These are phyloP conservation scores for Crucihimalaya himalaica DNA, from an alignment of 345 rosid species.

Conservation along the genomic window DNA sequence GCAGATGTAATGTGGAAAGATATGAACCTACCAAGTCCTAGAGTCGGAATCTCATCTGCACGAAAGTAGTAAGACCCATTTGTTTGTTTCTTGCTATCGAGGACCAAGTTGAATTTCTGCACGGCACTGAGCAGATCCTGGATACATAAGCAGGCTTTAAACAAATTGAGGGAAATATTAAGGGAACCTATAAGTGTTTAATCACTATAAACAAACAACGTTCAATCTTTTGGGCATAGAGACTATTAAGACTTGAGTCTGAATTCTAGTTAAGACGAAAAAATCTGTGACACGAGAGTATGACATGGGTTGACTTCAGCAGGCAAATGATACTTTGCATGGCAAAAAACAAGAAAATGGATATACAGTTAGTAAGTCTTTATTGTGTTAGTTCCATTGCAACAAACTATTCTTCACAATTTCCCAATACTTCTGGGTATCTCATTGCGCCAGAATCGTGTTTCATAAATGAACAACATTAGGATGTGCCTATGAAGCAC, in stretches of 20 bases:
- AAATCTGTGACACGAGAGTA: neutral
- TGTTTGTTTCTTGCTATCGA: constrained; percentile 49
- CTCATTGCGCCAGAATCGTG: constrained; percentile 4
- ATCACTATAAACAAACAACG: neutral
- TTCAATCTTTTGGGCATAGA: neutral
- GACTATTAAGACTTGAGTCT: neutral
- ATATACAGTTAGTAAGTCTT: neutral
- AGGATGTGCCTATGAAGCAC: neutral
- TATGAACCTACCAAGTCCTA: constrained; percentile 58
- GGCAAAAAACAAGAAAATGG: neutral
- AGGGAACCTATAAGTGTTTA: neutral
- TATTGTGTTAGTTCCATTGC: neutral
- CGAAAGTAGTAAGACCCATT: constrained; percentile 49
- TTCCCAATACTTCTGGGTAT: neutral
- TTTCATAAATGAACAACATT: neutral
- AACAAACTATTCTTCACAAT: neutral
- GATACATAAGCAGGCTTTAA: constrained; percentile 9
- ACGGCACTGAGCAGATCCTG: constrained; percentile 78
- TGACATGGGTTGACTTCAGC: neutral
- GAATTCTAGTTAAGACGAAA: neutral
- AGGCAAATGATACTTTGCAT: neutral
- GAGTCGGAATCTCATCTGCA: constrained; percentile 67
- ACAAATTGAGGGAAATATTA: neutral
- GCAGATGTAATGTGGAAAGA: neutral
- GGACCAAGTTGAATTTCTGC: constrained; percentile 63